Conservation (phyloP, 805 yeast species). For the Saturnispora bothae region DNA sequence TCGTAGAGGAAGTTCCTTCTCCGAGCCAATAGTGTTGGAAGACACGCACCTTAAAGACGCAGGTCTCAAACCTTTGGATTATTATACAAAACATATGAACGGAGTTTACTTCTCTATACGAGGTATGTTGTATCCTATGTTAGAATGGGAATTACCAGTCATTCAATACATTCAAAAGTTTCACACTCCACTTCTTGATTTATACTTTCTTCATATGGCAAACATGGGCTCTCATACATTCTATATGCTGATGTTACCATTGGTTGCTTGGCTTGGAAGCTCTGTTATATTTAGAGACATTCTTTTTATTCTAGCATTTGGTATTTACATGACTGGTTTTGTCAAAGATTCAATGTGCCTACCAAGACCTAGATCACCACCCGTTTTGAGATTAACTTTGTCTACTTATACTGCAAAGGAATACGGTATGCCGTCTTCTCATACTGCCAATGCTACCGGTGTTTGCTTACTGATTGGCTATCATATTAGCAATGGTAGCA, state of each 20-base stretch:
- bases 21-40: slow-evolving; percentile 9
- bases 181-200: slow-evolving; percentile 47
- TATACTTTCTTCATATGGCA: slow-evolving; percentile 80
- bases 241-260: slow-evolving; percentile 79
- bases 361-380: slow-evolving; percentile 91
- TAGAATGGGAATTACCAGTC: slow-evolving; percentile 54
- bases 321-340: slow-evolving; percentile 62
- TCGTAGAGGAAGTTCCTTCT: slow-evolving; percentile 4
- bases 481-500: slow-evolving; percentile 10
- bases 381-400: slow-evolving; percentile 80
- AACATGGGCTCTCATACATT: slow-evolving; percentile 89
- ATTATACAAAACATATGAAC: slow-evolving; percentile 50
- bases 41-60: slow-evolving; percentile 42
- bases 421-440: slow-evolving; percentile 92
- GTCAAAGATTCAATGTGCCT: slow-evolving; percentile 79
- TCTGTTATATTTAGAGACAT: slow-evolving; percentile 48
- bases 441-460: slow-evolving; percentile 88
- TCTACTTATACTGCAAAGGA: slow-evolving; percentile 85
- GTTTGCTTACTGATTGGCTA: slow-evolving; percentile 45
- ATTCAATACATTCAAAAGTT: slow-evolving; percentile 46
- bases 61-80: slow-evolving; percentile 59
- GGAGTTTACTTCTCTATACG: slow-evolving; percentile 47
- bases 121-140: slow-evolving; percentile 38
- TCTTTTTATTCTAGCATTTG: slow-evolving; percentile 51
- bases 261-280: slow-evolving; percentile 74